Evolutionary conservation across 495 filamentous ascomycete genomes (phyloP).

Genomic region (Podospora didyma): DNA sequence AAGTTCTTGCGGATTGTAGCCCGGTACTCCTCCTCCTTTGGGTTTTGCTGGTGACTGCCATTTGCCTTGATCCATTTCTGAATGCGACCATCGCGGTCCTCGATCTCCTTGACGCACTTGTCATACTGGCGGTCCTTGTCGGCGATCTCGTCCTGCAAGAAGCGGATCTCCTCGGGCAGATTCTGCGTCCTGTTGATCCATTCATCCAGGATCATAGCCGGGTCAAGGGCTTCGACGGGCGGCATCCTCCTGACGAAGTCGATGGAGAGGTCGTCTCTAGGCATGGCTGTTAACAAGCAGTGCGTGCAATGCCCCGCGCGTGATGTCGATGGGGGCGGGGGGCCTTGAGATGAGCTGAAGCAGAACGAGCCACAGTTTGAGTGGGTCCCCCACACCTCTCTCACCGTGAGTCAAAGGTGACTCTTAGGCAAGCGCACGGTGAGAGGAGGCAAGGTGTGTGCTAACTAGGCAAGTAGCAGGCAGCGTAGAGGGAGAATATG

Average conservation of each 20-base stretch:
- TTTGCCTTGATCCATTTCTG: constrained; percentile 88
- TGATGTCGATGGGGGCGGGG: background rate
- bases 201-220: constrained; percentile 85
- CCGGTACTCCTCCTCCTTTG: constrained; percentile 75
- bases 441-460: background rate
- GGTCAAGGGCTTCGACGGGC: constrained; percentile 59
- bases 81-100: constrained; percentile 71
- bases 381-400: constrained; percentile 2
- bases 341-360: constrained; percentile 1
- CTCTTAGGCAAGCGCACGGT: background rate
- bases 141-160: constrained; percentile 90
- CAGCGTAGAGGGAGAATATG: too few relatives aligned
- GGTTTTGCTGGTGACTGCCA: constrained; percentile 75
- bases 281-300: constrained; percentile 48
- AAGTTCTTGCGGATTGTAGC: constrained; percentile 69
- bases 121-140: constrained; percentile 81
- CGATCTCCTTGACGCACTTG: constrained; percentile 69
- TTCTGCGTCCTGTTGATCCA: constrained; percentile 86
- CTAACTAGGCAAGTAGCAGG: too few relatives aligned
- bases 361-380: constrained; percentile 1
- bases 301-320: constrained; percentile 8
- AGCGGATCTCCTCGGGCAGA: constrained; percentile 83
- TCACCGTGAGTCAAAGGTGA: background rate
- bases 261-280: constrained; percentile 60
- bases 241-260: constrained; percentile 52